Conservation (phyloP, 2,329 filamentous ascomycete genomes). For the Aspergillus ochraceus region DNA sequence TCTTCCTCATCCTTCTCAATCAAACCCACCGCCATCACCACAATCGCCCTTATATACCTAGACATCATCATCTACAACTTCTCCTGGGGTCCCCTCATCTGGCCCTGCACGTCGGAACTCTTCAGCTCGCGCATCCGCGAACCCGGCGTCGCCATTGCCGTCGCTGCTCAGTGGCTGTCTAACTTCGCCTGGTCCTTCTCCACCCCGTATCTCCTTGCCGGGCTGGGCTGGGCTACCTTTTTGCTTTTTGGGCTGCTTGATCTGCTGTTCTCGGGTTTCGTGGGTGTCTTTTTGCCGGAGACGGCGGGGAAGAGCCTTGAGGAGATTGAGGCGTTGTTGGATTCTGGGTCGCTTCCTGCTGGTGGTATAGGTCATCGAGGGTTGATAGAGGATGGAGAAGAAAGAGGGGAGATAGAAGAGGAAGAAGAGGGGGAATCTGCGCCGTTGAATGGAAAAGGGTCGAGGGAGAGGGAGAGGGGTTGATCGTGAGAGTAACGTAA, state of each 20-base stretch:
- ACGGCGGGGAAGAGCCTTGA: constrained; percentile 55
- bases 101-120: constrained; percentile 41
- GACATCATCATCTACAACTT: constrained; percentile 51
- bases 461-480: not conserved
- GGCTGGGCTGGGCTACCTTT: constrained; percentile 51
- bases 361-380: constrained; percentile 5
- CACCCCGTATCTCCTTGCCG: constrained; percentile 46
- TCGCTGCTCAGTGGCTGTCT: constrained; percentile 42
- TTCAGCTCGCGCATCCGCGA: constrained; percentile 42
- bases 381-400: constrained; percentile 3
- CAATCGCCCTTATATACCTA: constrained; percentile 56
- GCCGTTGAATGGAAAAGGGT: not conserved
- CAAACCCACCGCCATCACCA: constrained; percentile 45
- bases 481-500: too few relatives aligned
- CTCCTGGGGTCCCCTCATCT: constrained; percentile 42
- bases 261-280: constrained; percentile 50
- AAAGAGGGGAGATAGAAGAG: not conserved
- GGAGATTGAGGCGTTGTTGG: constrained; percentile 59
- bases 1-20: constrained; percentile 35
- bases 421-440: not conserved
- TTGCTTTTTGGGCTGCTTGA: constrained; percentile 46
- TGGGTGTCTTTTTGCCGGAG: constrained; percentile 54
- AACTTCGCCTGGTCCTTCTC: constrained; percentile 44
- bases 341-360: constrained; percentile 21
- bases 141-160: constrained; percentile 40